Percentiles rank a stretch among this genome's conserved stretches.
phyloP scores from a whole-genome alignment of 805 yeast species.

The Ogataea nonfermentans region DNA sequence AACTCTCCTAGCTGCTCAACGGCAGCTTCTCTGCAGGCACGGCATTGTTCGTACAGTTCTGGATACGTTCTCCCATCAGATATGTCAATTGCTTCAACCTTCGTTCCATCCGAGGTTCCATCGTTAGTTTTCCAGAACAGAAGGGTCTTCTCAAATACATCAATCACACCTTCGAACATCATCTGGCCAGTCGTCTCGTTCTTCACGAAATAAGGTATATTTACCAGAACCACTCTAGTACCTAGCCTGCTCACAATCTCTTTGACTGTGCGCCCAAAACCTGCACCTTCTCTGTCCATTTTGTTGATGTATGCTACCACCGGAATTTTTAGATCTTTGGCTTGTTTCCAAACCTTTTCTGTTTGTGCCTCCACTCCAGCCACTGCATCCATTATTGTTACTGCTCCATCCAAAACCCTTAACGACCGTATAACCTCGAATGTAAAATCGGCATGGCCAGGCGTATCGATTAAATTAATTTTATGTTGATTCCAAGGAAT shows the following conservation, averaged over 20 bases:
- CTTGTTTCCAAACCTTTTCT: conserved; percentile 94
- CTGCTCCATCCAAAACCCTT: conserved; percentile 91
- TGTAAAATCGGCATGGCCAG: conserved; percentile 97
- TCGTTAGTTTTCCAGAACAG: conserved; percentile 44
- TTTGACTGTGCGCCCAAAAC: conserved; percentile 83
- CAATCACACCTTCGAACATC: conserved; percentile 69
- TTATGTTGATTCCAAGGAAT: conserved; percentile 73
- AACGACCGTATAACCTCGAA: conserved; percentile 90
- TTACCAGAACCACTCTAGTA: conserved; percentile 72
- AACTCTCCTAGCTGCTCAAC: conserved; percentile 82
- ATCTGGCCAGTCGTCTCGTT: conserved; percentile 37
- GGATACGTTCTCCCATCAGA: conserved; percentile 31
- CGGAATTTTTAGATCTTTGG: conserved; percentile 66
- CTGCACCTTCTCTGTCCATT: conserved; percentile 97
- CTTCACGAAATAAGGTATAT: conserved; percentile 67
- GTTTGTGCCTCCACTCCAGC: conserved; percentile 99
- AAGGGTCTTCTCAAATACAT: conserved; percentile 62
- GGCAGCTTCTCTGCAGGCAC: conserved; percentile 64
- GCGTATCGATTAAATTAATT: conserved; percentile 91
- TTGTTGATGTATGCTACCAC: conserved; percentile 80
- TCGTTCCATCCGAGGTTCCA: conserved; percentile 44
- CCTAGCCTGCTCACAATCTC: conserved; percentile 76
- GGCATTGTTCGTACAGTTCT: conserved; percentile 46
- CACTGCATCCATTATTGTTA: conserved; percentile 88
- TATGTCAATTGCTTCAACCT: conserved; percentile 47